Base-by-base conservation (phyloP, 2,329 filamentous ascomycete genomes). In the Fusarium luffae region DNA sequence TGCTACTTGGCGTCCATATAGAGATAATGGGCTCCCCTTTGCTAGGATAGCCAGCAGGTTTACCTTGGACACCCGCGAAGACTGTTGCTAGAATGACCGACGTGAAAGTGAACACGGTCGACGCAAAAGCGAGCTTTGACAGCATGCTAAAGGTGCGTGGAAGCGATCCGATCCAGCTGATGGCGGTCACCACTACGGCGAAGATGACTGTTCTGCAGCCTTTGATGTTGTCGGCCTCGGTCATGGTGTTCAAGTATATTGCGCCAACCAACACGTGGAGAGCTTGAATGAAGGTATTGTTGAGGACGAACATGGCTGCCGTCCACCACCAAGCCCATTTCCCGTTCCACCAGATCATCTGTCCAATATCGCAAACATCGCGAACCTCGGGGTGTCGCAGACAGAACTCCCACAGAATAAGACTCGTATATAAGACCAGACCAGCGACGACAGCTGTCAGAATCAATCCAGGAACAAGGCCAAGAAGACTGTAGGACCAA, bases 361-460 rank as follows among this genome's bases (percentile, higher is more conserved):
- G 93, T 13, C 93, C 94, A 75, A 97, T 92, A 77, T 98, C 94
- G 77, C 93, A 97, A 16, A 97, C 92, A 82, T 97, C 94, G 73
- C 93, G 90, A 59, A 97, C 90, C 78, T 97, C 93, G 2, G 94
- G 94, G 76, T 97, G 93, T 56, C 93, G 89, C 63, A 98, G 82
- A 77, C 94, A 97, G 75, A 97, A 97, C 77, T 94, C 89, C 93
- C 92, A 94, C 8, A 84, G 75, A 5, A 82, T 77, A 12, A 81
- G 72, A 59, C 78, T 80, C 4, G 94, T 97, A 78, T 97, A 97
- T 3, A 96, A 83, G 1, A 97, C 94, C 25, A 94, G 78, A 5
- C 82, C 86, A 25, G 94, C 93, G 59, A 96, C 86, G 30, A 94
- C 87, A 4, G 92, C 84, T 0, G 94, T 97, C 76, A 97, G 78